Evolutionary conservation across 1,139 yeast genomes (phyloP).

Genomic region (Barnettozyma hawaiiensis): DNA sequence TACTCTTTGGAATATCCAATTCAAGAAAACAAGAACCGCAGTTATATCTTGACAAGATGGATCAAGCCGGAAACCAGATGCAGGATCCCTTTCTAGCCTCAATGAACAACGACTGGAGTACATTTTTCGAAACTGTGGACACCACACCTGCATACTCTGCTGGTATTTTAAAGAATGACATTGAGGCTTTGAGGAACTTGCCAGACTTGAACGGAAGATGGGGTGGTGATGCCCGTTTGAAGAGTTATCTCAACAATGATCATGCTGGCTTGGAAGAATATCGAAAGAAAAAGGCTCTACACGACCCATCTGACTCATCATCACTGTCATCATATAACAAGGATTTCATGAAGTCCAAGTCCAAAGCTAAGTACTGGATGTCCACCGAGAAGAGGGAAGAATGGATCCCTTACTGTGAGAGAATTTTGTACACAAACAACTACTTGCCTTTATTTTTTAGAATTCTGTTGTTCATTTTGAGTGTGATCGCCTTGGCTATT

Average conservation of each 20-base stretch:
- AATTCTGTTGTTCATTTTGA: conserved; percentile 56
- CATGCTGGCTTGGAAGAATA: conserved; percentile 12
- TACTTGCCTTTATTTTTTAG: conserved; percentile 75
- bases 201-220: conserved; percentile 44
- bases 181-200: conserved; percentile 17
- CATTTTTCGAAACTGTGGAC: conserved; percentile 26
- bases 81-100: conserved; percentile 27
- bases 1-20: conserved; percentile 47
- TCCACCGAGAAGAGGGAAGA: conserved; percentile 57
- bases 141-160: conserved; percentile 26
- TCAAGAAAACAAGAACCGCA: conserved; percentile 27
- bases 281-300: conserved; percentile 21
- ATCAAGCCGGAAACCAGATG: conserved; percentile 18
- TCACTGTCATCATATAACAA: conserved; percentile 18
- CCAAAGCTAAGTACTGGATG: conserved; percentile 66
- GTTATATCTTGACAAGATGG: conserved; percentile 14
- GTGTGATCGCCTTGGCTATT: conserved; percentile 58
- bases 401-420: conserved; percentile 55
- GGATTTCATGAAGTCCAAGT: conserved; percentile 35
- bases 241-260: conserved; percentile 41
- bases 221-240: conserved; percentile 67
- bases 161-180: conserved; percentile 22
- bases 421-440: conserved; percentile 67
- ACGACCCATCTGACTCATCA: conserved; percentile 7
- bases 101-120: conserved; percentile 27